Conservation (phyloP, 495 filamentous ascomycete genomes). For the Aspergillus ellipticus region DNA sequence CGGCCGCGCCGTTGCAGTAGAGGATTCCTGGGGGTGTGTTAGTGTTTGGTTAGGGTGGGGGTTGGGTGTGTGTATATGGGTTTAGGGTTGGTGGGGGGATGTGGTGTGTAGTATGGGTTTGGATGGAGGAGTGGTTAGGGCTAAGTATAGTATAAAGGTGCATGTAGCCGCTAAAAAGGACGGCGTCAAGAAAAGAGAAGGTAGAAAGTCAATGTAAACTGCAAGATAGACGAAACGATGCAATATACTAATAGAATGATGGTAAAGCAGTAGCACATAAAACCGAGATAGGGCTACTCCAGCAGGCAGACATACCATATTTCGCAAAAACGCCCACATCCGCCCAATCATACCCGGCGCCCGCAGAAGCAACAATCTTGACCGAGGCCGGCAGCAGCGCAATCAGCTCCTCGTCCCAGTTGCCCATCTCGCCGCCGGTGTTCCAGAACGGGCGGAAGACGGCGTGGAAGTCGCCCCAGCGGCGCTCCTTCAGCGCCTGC, state of each 20-base stretch:
- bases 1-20: conserved; percentile 67
- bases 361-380: conserved; percentile 68
- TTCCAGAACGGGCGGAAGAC: conserved; percentile 79
- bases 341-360: conserved; percentile 75
- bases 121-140: background rate
- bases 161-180: background rate
- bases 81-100: background rate
- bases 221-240: too few species aligned
- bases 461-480: conserved; percentile 69
- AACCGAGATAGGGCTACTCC: too few species aligned
- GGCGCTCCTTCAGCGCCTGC: conserved; percentile 55
- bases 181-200: background rate
- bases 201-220: too few species aligned
- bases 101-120: background rate
- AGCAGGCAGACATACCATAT: conserved; percentile 54
- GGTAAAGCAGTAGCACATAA: too few species aligned
- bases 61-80: too few species aligned
- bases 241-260: too few species aligned
- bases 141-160: background rate
- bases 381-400: conserved; percentile 59
- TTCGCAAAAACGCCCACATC: conserved; percentile 65
- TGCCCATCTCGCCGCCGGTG: conserved; percentile 72
- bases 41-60: background rate
- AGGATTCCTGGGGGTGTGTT: conserved; percentile 49
- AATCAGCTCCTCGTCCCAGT: conserved; percentile 71